Evolutionary conservation across 1,284 basidiomycete genomes (phyloP), one percentile per base, ranked within the genome.

Genomic region (Moniliophthora roreri): DNA sequence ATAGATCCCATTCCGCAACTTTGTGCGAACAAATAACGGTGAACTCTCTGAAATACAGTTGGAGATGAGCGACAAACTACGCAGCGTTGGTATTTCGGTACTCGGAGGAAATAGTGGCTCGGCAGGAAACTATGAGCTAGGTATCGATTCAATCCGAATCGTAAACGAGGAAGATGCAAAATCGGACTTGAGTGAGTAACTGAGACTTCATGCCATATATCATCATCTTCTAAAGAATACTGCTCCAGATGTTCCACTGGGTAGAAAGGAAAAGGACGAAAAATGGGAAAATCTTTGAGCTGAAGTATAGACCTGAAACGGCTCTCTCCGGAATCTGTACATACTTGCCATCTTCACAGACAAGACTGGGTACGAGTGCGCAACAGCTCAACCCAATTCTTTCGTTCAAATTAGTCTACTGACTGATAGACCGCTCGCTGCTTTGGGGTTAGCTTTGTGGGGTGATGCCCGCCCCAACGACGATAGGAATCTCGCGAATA

Each of bases 11-110:
- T 85, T 95, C 62, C 73, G 80, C 51, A 84, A 81, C 58, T 96
- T 96, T 64, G 84, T 93, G 15, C 76, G 92, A 46, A 94, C 91
- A 23, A 94, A 93, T 62, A 80, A 83, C 0, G 94, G 93, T 3
- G 84, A 91, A 63, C 70, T 93, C 42, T 80, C 84, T 1, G 75
- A 79, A 39, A 74, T 80, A 34, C 83, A 91, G 60, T 80, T 94
- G 35, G 70, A 69, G 48, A 93, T 96, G 87, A 80, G 82, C 15
- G 85, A 93, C 58, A 83, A 81, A 52, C 73, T 96, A 11, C 79
- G 88, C 50, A 91, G 88, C 13, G 75, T 96, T 13, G 94, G 94
- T 2, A 86, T 96, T 32, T 92, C 91, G 1, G 70, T 94, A 13
- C 72, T 94, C 6, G 91, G 91, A 15, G 90, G 89, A 3, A 89